Conservation (phyloP, 257 asterid genomes). For the Fraxinus pennsylvanica region DNA sequence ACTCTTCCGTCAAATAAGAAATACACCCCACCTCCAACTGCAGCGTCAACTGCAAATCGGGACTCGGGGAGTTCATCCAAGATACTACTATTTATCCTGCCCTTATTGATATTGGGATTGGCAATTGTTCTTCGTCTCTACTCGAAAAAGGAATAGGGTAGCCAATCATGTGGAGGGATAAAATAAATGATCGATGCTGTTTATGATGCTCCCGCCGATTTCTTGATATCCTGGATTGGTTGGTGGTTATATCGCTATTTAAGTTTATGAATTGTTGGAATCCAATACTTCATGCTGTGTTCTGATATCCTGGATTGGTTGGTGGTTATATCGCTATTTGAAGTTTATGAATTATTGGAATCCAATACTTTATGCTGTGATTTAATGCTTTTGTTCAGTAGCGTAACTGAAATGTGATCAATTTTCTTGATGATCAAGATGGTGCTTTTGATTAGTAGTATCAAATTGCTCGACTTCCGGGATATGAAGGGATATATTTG, state of each 20-base stretch:
- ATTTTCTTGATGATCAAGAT: too few relatives aligned
- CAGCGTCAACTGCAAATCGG: conserved; percentile 18
- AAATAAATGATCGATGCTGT: not conserved
- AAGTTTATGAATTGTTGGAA: not conserved
- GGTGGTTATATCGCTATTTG: not conserved
- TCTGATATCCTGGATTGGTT: too few relatives aligned
- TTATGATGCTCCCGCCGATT: not conserved
- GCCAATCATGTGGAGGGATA: not conserved
- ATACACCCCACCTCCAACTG: conserved; percentile 11
- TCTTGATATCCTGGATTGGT: not conserved
- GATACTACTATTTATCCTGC: conserved; percentile 43
- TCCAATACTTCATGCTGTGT: not conserved
- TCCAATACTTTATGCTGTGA: not conserved
- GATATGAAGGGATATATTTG: too few relatives aligned
- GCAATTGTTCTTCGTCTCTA: conserved; percentile 46
- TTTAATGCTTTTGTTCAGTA: not conserved
- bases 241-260: not conserved
- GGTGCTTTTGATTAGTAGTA: too few relatives aligned
- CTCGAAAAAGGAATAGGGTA: conserved; percentile 33
- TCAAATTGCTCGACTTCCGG: too few relatives aligned
- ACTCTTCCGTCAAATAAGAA: conserved; percentile 40
- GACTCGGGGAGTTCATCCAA: conserved; percentile 34
- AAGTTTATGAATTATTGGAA: not conserved
- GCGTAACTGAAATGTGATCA: too few relatives aligned
- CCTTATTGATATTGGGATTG: conserved; percentile 46